Percentiles rank a stretch among this genome's conserved stretches.
These are phyloP conservation scores for Solanum hybrid DNA, from an alignment of 305 asterid genomes.

Conservation along the genomic window DNA sequence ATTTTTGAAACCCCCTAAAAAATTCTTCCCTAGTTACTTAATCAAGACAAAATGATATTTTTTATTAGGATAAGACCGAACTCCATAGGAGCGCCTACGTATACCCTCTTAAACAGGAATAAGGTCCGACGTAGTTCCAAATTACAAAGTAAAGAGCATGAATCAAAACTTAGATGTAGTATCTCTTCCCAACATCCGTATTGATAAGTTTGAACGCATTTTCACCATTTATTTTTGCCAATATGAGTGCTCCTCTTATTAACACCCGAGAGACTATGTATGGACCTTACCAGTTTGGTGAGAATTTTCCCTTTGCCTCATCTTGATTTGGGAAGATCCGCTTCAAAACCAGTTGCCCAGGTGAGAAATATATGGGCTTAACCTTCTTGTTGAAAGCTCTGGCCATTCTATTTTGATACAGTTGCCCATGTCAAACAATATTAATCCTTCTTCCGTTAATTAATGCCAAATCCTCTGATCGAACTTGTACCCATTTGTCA, in stretches of 20 bases:
- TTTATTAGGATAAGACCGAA: too few relatives aligned
- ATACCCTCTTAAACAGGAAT: neutral
- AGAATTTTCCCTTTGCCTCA: neutral
- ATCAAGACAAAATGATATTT: too few relatives aligned
- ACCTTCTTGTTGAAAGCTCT: neutral
- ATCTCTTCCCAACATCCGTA: too few relatives aligned
- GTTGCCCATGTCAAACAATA: too few relatives aligned
- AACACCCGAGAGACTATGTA: neutral
- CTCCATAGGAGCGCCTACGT: neutral
- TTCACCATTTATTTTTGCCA: neutral
- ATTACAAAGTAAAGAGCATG: neutral
- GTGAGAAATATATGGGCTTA: neutral
- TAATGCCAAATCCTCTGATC: neutral
- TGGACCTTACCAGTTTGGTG: neutral
- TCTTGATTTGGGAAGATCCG: neutral
- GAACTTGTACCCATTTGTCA: neutral
- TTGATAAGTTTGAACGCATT: too few relatives aligned
- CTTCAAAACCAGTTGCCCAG: neutral
- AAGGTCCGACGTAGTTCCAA: neutral
- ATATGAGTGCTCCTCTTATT: neutral
- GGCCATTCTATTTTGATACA: neutral
- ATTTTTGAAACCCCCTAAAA: too few relatives aligned
- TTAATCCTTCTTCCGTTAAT: too few relatives aligned
- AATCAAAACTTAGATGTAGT: neutral
- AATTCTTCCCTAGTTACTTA: too few relatives aligned